These are phyloP conservation scores for Sporothrix brasiliensis DNA, from an alignment of 2,329 filamentous ascomycete genomes.

Conservation along the genomic window DNA sequence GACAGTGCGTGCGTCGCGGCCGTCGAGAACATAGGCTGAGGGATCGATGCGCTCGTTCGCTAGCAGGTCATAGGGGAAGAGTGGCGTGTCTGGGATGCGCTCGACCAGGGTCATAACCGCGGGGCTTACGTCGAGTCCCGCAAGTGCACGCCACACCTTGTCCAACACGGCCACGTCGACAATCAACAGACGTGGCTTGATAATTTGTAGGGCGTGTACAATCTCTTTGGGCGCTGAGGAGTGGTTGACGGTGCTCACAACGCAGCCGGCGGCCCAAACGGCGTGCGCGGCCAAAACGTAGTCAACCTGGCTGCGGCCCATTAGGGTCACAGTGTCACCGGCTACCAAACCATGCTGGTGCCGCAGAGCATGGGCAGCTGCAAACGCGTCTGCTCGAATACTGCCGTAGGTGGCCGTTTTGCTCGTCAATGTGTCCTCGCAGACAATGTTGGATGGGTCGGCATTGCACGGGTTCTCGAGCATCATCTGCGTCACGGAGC, in stretches of 20 bases:
- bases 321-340: not conserved
- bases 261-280: conserved; percentile 9
- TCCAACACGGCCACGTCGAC: not conserved
- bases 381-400: not conserved
- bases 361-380: not conserved
- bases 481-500: conserved; percentile 20
- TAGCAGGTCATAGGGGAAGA: not conserved
- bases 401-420: conserved; percentile 8
- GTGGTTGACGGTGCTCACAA: conserved; percentile 14
- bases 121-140: not conserved
- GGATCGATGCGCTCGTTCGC: not conserved
- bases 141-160: not conserved
- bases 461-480: conserved; percentile 7
- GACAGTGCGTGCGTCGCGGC: not conserved
- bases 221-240: not conserved
- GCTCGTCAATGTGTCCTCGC: conserved; percentile 3
- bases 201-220: not conserved
- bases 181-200: conserved; percentile 19
- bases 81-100: not conserved
- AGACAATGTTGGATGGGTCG: not conserved
- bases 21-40: not conserved
- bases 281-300: conserved; percentile 1
- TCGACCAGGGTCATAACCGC: conserved; percentile 7
- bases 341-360: not conserved
- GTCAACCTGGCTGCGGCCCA: conserved; percentile 9